Conservation (phyloP, 148 eudicot species). For the Nepenthes gracilis region DNA sequence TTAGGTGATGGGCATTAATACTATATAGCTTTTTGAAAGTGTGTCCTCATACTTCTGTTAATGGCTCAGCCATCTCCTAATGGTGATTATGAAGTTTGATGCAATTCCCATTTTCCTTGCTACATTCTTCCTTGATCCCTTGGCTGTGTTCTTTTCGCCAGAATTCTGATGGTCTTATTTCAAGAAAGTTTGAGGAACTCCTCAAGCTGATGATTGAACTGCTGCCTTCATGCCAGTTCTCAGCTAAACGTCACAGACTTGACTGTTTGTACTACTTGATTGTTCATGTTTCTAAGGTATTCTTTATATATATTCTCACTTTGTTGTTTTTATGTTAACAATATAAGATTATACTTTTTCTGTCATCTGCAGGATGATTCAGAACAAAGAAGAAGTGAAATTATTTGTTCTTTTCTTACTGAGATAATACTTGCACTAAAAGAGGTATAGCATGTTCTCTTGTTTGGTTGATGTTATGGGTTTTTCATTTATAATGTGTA, state of each 20-base stretch:
- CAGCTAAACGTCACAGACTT: slow-evolving; percentile 93
- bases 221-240: slow-evolving; percentile 75
- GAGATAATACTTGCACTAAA: slow-evolving; percentile 89
- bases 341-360: background rate
- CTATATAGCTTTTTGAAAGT: no score
- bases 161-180: slow-evolving; percentile 51
- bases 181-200: slow-evolving; percentile 51
- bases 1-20: no score
- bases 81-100: background rate
- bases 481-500: background rate
- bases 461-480: background rate
- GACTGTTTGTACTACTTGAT: slow-evolving; percentile 76
- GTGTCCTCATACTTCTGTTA: no score
- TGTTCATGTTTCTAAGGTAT: slow-evolving; percentile 65
- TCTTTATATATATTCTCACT: background rate
- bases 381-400: slow-evolving; percentile 35
- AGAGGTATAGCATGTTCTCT: slow-evolving; percentile 45
- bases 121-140: background rate
- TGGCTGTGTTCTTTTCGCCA: slow-evolving; percentile 12
- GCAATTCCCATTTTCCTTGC: background rate
- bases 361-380: slow-evolving; percentile 42
- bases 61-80: no score
- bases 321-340: background rate
- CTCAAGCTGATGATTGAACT: slow-evolving; percentile 59
- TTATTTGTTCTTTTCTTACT: slow-evolving; percentile 57